Conservation (phyloP, 768 basidiomycete species). For the Lactarius indigo region DNA sequence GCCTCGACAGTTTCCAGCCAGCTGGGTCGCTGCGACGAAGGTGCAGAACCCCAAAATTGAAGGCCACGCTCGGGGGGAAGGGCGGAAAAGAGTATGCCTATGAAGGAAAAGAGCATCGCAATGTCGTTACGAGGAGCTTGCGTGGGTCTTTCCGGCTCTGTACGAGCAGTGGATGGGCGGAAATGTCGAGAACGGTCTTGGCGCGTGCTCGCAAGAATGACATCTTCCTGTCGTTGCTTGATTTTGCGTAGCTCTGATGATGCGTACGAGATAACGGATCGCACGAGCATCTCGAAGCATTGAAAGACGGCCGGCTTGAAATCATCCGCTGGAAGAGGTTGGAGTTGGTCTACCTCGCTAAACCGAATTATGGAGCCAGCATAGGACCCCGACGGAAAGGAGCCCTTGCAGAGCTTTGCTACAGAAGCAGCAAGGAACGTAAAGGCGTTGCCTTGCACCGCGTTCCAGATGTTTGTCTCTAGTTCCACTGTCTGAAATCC, state of each 20-base stretch:
- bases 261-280: slow-evolving; percentile 69
- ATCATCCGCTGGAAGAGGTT: slow-evolving; percentile 41
- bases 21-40: slow-evolving; percentile 38
- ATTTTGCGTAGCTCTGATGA: slow-evolving; percentile 82
- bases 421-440: slow-evolving; percentile 62
- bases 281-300: slow-evolving; percentile 67
- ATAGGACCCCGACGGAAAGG: slow-evolving; percentile 30
- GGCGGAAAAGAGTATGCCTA: slow-evolving; percentile 73
- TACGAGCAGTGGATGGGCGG: slow-evolving; percentile 36
- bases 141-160: slow-evolving; percentile 34
- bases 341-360: slow-evolving; percentile 38
- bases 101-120: slow-evolving; percentile 77
- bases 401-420: slow-evolving; percentile 49
- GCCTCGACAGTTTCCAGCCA: slow-evolving; percentile 61
- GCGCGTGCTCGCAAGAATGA: slow-evolving; percentile 62
- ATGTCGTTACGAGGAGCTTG: slow-evolving; percentile 72
- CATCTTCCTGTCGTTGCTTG: slow-evolving; percentile 86
- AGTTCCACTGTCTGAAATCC: slow-evolving; percentile 76
- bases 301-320: slow-evolving; percentile 56
- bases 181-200: slow-evolving; percentile 56
- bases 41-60: slow-evolving; percentile 77
- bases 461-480: slow-evolving; percentile 77
- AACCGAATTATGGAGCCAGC: slow-evolving; percentile 26
- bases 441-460: slow-evolving; percentile 81
- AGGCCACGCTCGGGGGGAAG: slow-evolving; percentile 73